Evolutionary conservation across 2,329 filamentous ascomycete species (phyloP).

Genomic region (Aschersonia sp.): DNA sequence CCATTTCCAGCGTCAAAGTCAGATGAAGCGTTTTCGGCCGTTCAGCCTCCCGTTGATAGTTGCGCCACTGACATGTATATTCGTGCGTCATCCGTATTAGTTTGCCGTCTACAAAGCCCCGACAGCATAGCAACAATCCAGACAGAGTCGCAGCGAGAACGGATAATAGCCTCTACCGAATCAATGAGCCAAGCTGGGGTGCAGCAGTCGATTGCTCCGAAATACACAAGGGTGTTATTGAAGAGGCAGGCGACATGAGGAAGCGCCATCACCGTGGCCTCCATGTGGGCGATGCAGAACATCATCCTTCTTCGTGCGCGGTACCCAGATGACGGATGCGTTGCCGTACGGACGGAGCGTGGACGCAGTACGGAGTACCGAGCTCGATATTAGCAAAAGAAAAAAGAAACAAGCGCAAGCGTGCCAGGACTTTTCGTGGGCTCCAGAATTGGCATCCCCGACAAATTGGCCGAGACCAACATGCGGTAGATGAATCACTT

Average conservation of each 20-base stretch:
- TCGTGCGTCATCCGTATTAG: neutral
- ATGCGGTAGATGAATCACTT: constrained; percentile 1
- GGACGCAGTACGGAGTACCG: too few species aligned
- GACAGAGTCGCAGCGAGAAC: neutral
- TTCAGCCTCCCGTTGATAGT: neutral
- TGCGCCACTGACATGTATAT: neutral
- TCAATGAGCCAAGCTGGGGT: constrained; percentile 1
- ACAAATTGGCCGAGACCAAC: neutral
- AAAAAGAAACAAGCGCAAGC: neutral
- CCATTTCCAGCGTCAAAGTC: neutral
- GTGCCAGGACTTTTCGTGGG: neutral
- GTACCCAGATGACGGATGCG: too few species aligned
- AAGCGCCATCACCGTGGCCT: too few species aligned
- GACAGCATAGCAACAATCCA: too few species aligned
- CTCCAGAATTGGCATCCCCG: neutral
- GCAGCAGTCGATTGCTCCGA: constrained; percentile 2
- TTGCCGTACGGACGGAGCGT: too few species aligned
- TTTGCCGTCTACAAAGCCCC: neutral
- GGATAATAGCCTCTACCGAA: neutral
- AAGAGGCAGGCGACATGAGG: neutral
- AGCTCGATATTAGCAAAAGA: too few species aligned
- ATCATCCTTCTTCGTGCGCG: too few species aligned
- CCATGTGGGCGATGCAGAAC: too few species aligned
- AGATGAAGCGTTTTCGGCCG: neutral
- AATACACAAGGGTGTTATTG: neutral